Conservation (phyloP, 495 filamentous ascomycete genomes). For the Penicillium ucsense region DNA sequence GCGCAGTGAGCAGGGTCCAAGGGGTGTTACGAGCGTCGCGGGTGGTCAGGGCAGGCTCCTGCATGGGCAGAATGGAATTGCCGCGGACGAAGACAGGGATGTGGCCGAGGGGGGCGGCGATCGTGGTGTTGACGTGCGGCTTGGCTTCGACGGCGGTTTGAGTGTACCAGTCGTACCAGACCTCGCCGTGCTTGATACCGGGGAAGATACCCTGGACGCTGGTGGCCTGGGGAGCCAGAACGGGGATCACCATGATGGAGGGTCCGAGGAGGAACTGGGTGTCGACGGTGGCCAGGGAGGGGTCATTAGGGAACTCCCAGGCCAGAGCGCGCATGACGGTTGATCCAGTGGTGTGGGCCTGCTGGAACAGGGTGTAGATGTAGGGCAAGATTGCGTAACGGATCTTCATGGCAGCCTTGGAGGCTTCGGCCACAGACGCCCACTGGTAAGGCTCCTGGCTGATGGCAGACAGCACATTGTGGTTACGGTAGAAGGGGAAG, state of each 20-base stretch:
- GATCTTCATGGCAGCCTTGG: constrained; percentile 60
- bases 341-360: constrained; percentile 55
- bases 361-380: constrained; percentile 70
- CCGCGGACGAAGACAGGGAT: constrained; percentile 72
- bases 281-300: constrained; percentile 55
- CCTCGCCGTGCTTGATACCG: constrained; percentile 48
- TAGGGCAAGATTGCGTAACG: constrained; percentile 70
- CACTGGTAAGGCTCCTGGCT: constrained; percentile 72
- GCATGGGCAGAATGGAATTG: constrained; percentile 57
- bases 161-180: constrained; percentile 84
- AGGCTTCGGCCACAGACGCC: constrained; percentile 56
- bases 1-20: constrained; percentile 60
- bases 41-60: constrained; percentile 64
- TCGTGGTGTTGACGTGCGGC: constrained; percentile 58
- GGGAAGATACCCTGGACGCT: constrained; percentile 72
- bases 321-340: constrained; percentile 75
- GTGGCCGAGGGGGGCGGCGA: constrained; percentile 65
- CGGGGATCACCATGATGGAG: constrained; percentile 62
- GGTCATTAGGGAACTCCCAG: constrained; percentile 79
- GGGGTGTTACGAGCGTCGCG: constrained; percentile 52
- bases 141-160: constrained; percentile 41
- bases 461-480: constrained; percentile 55
- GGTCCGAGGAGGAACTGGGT: constrained; percentile 71
- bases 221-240: constrained; percentile 54
- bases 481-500: constrained; percentile 84